phyloP scores from a whole-genome alignment of 805 yeast genomes.

The Barnettozyma wickerhamii region DNA sequence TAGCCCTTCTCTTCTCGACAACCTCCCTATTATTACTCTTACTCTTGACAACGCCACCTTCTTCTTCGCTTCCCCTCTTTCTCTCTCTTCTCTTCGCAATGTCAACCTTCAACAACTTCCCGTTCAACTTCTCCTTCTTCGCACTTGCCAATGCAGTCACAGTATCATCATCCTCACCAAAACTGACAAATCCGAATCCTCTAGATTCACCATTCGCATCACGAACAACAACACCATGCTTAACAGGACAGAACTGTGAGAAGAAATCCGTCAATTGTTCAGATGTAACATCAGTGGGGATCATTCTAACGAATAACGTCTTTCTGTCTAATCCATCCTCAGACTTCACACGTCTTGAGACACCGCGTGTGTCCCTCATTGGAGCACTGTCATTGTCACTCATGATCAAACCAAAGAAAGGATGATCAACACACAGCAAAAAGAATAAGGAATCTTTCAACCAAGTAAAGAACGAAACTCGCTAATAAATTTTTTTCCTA shows the following conservation, averaged over 20 bases:
- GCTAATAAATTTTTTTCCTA: slow-evolving; percentile 7
- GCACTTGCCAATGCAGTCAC: slow-evolving; percentile 64
- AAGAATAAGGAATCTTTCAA: background rate
- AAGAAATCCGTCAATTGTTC: slow-evolving; percentile 82
- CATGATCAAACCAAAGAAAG: too few species aligned
- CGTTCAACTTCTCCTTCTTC: slow-evolving; percentile 61
- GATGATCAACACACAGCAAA: too few species aligned
- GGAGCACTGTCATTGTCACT: slow-evolving; percentile 7
- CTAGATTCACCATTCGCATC: slow-evolving; percentile 74
- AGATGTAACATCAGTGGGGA: slow-evolving; percentile 76
- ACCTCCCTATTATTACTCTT: slow-evolving; percentile 26
- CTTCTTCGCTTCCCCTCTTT: slow-evolving; percentile 21
- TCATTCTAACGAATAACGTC: slow-evolving; percentile 80
- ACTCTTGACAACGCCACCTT: background rate
- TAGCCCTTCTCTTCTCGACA: slow-evolving; percentile 76
- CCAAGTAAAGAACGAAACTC: too few species aligned
- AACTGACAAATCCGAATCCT: slow-evolving; percentile 96
- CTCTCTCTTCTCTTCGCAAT: slow-evolving; percentile 92
- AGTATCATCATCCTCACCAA: slow-evolving; percentile 82
- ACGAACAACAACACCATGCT: slow-evolving; percentile 87
- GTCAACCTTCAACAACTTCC: slow-evolving; percentile 68
- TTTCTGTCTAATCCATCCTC: slow-evolving; percentile 34
- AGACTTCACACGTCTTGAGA: background rate
- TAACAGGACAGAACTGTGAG: slow-evolving; percentile 90
- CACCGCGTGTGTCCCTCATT: background rate